Percentiles rank a stretch among this genome's conserved stretches.
Evolutionary conservation across 1,284 basidiomycete genomes (phyloP).

Genomic region (Cutaneotrichosporon mucoides): DNA sequence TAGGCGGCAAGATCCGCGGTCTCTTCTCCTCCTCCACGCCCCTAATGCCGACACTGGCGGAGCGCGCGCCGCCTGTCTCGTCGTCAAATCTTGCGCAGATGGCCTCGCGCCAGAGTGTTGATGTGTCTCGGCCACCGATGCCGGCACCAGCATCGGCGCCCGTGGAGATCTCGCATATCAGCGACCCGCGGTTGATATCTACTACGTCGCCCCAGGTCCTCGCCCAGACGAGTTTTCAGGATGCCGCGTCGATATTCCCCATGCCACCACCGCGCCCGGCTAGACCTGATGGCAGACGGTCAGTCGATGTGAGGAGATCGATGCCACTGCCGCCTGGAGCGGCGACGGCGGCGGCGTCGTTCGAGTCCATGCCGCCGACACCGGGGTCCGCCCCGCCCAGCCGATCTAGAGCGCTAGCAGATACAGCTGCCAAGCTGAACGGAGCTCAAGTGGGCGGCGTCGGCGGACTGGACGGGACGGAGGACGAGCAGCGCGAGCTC

Average conservation of each 20-base stretch:
- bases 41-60: slow-evolving; percentile 15
- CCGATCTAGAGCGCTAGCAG: slow-evolving; percentile 6
- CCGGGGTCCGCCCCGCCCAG: not conserved
- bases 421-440: slow-evolving; percentile 20
- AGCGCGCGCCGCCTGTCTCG: slow-evolving; percentile 18
- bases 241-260: not conserved
- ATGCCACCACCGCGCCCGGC: not conserved
- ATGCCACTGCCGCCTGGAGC: not conserved
- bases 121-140: not conserved
- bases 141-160: too few species aligned
- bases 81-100: slow-evolving; percentile 8
- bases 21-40: slow-evolving; percentile 32
- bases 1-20: slow-evolving; percentile 36
- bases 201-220: not conserved
- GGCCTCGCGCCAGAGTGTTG: slow-evolving; percentile 1
- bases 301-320: not conserved
- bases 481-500: slow-evolving; percentile 41
- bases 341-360: not conserved
- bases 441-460: slow-evolving; percentile 29
- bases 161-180: not conserved
- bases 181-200: not conserved
- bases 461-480: slow-evolving; percentile 34
- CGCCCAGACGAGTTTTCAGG: not conserved
- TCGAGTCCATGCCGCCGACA: not conserved
- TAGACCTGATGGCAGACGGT: not conserved